Percentiles rank a stretch among this genome's conserved stretches.
Evolutionary conservation across 2,329 filamentous ascomycete genomes (phyloP).

Genomic region (Lasiodiplodia gonubiensis): DNA sequence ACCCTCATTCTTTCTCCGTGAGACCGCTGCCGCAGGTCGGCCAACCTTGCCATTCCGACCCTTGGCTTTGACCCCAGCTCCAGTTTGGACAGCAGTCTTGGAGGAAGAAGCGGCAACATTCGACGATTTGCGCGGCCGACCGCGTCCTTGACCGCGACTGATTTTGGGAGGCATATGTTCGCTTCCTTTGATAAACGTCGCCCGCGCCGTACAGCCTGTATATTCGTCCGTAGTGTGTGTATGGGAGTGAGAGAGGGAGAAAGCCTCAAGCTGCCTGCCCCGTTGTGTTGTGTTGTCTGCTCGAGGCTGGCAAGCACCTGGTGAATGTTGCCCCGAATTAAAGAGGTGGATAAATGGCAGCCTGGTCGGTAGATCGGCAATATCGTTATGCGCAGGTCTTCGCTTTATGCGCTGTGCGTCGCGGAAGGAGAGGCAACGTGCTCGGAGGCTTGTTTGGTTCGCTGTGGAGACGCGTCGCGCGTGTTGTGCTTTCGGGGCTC

Average conservation of each 20-base stretch:
- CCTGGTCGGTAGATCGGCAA: too few species aligned
- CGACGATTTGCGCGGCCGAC: conserved; percentile 11
- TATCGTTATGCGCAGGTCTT: not conserved
- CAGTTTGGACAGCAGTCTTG: not conserved
- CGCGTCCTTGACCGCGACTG: not conserved
- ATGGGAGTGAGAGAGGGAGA: too few species aligned
- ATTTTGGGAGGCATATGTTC: not conserved
- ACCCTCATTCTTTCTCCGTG: not conserved
- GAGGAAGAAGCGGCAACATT: not conserved
- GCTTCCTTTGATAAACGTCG: not conserved
- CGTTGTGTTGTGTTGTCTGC: not conserved
- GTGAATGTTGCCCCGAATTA: not conserved
- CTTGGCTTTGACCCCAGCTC: too few species aligned
- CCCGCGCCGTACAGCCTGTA: not conserved
- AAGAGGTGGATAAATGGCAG: not conserved
- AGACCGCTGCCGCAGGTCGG: not conserved
- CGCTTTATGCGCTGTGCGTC: not conserved
- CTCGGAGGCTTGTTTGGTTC: not conserved
- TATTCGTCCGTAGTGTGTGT: not conserved
- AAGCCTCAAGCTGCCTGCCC: not conserved
- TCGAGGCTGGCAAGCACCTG: not conserved
- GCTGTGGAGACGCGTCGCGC: not conserved
- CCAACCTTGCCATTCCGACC: not conserved
- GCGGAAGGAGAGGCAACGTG: not conserved
- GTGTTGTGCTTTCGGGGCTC: not conserved